Evolutionary conservation across 2,329 filamentous ascomycete species (phyloP), one percentile per base, ranked within the genome.

Genomic region (Phialophora macrospora): DNA sequence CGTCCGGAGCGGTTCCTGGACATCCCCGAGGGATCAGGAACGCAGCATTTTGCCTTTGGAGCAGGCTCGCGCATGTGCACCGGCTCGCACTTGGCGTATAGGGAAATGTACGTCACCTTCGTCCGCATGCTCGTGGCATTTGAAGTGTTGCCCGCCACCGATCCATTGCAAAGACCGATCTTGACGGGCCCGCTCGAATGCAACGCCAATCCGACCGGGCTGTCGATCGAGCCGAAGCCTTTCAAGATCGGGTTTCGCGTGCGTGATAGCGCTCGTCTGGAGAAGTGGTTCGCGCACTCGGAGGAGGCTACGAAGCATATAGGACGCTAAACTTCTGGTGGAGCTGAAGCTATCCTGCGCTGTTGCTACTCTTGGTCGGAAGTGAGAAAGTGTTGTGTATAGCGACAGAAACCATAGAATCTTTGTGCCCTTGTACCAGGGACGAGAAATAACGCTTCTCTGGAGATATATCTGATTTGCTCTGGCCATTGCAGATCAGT

Each of bases 1-100:
- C 80, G 85, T 17, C 88, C 90, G 0, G 89, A 92, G 68, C 85
- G 90, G 28, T 93, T 89, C 73, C 79, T 92, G 7, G 76, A 80
- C 55, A 80, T 87, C 59, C 77, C 69, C 24, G 84, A 79, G 55
- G 77, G 75, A 1, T 73, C 78, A 0, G 86, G 86, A 4, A 87
- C 86, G 1, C 84, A 52, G 38, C 71, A 72, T 8, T 71, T 67
- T 28, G 67, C 68, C 5, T 72, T 63, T 49, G 71, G 71, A 5
- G 71, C 70, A 1, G 70, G 70, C 7, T 66, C 66, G 6, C 64
- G 69, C 26, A 69, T 70, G 62, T 72, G 70, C 48, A 70, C 69
- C 2, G 71, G 70, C n/a, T 62, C 70, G 38, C 70, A 70, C 55
- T 68, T 73, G 58, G 70, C 71, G 2, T 67, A 72, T 26, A 52